phyloP scores from a whole-genome alignment of 1,284 basidiomycete species.

The Gymnopus androsaceus region DNA sequence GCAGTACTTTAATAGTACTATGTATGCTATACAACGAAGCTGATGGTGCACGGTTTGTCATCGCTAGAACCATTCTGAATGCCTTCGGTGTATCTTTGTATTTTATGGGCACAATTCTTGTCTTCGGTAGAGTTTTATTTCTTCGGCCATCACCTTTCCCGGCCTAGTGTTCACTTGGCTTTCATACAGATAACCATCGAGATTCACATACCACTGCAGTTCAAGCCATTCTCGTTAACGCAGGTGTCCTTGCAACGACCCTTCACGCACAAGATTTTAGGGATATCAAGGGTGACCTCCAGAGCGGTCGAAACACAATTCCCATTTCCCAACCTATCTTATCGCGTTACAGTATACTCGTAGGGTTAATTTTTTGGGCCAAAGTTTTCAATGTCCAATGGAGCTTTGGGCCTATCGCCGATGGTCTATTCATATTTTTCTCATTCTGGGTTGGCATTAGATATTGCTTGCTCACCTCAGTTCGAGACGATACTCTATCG shows the following conservation, averaged over 20 bases:
- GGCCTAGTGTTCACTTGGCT: no score
- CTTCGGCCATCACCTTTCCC: neutral
- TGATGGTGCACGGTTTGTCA: neutral
- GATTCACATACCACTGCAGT: neutral
- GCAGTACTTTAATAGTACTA: neutral
- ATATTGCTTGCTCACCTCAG: no score
- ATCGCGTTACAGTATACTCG: no score
- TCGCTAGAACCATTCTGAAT: neutral
- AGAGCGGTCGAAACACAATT: constrained; percentile 14
- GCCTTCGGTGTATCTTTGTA: neutral
- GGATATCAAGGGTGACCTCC: constrained; percentile 13
- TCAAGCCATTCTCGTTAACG: neutral
- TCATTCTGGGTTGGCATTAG: no score
- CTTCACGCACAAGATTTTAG: constrained; percentile 21
- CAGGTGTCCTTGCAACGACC: constrained; percentile 2
- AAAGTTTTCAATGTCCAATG: no score
- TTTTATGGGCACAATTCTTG: neutral
- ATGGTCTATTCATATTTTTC: no score
- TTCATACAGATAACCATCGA: neutral
- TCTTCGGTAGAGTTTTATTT: neutral
- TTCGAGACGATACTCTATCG: no score
- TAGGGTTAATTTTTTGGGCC: no score
- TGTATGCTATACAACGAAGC: neutral
- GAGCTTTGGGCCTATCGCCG: no score
- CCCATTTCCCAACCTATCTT: constrained; percentile 8